These are phyloP conservation scores for Cutaneotrichosporon spelunceum DNA, from an alignment of 1,284 basidiomycete genomes.

Conservation along the genomic window DNA sequence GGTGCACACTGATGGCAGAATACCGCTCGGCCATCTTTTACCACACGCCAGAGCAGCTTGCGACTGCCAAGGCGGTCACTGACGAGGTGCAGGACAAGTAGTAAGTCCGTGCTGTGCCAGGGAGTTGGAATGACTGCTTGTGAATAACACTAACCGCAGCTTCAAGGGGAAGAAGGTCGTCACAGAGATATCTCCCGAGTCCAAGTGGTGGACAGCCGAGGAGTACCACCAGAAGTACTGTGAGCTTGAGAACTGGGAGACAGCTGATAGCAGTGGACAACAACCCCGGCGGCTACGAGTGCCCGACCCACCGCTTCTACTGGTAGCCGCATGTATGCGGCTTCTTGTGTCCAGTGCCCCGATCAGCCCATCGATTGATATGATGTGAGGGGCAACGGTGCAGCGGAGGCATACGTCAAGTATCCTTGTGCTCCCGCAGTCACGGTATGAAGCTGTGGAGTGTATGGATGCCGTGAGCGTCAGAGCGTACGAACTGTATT, in stretches of 20 bases:
- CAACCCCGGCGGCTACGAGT: constrained; percentile 54
- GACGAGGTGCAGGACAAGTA: constrained; percentile 81
- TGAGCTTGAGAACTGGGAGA: constrained; percentile 32
- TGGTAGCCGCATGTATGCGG: constrained; percentile 39
- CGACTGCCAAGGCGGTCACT: constrained; percentile 73
- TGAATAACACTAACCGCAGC: constrained; percentile 49
- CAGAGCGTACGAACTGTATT: too few species aligned
- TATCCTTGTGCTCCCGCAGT: neutral
- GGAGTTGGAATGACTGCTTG: neutral
- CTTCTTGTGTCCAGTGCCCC: neutral
- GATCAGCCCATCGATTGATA: too few species aligned
- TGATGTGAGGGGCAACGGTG: too few species aligned
- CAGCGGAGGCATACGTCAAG: too few species aligned
- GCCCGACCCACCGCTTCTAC: constrained; percentile 53
- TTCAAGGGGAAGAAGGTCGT: constrained; percentile 71
- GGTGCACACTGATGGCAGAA: constrained; percentile 55
- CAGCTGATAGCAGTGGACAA: constrained; percentile 39
- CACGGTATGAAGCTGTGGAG: neutral
- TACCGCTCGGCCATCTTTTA: constrained; percentile 93
- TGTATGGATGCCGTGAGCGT: too few species aligned
- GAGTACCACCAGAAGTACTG: constrained; percentile 77
- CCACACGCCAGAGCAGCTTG: constrained; percentile 69
- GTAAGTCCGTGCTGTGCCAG: constrained; percentile 36
- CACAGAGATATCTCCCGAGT: constrained; percentile 66
- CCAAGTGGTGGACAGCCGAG: constrained; percentile 77